Conservation (phyloP, 257 asterid species). For the Datura wrightii region DNA sequence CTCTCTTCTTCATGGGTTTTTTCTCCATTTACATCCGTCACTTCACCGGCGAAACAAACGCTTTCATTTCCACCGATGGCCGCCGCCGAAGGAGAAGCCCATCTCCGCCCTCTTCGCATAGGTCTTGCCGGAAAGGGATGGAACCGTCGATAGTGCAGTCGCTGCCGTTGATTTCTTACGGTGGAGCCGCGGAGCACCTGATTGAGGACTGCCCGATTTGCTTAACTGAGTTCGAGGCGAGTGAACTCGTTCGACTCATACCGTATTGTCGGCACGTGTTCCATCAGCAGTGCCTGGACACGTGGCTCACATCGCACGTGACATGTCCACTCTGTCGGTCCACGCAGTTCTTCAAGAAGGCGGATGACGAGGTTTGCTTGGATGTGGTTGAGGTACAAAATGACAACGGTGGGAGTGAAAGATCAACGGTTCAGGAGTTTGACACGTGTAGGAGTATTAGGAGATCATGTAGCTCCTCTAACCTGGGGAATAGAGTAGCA, state of each 20-base stretch:
- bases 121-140: constrained; percentile 40
- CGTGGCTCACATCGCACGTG: constrained; percentile 81
- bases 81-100: constrained; percentile 33
- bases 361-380: constrained; percentile 53
- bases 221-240: constrained; percentile 61
- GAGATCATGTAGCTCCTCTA: constrained; percentile 37
- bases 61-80: neutral
- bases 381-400: constrained; percentile 41
- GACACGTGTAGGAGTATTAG: constrained; percentile 43
- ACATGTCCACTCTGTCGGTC: constrained; percentile 87
- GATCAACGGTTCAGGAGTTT: constrained; percentile 41
- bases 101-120: constrained; percentile 23
- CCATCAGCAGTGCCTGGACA: constrained; percentile 73
- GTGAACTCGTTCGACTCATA: constrained; percentile 61
- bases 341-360: constrained; percentile 48
- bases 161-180: constrained; percentile 60
- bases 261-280: constrained; percentile 85
- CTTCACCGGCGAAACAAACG: constrained; percentile 35
- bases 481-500: constrained; percentile 30
- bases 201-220: constrained; percentile 73
- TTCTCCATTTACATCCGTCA: constrained; percentile 78
- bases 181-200: constrained; percentile 53
- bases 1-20: constrained; percentile 67
- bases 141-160: constrained; percentile 51
- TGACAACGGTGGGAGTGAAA: constrained; percentile 23